phyloP scores from a whole-genome alignment of 805 yeast genomes.

The Ogataea thermomethanolica region DNA sequence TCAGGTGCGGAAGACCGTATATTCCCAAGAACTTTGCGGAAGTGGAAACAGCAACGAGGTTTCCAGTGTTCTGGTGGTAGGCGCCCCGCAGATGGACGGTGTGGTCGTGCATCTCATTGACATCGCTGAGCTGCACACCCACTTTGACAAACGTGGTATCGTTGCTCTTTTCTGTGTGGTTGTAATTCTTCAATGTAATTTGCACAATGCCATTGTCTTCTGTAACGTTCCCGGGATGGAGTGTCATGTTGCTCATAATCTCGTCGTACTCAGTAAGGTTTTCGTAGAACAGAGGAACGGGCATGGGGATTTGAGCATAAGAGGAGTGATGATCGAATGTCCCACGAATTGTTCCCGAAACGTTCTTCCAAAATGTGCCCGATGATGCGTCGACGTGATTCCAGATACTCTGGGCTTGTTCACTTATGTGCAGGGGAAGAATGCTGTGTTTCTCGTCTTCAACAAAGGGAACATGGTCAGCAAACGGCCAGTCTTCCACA shows the following conservation, averaged over 20 bases:
- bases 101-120: constrained; percentile 47
- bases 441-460: constrained; percentile 53
- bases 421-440: constrained; percentile 56
- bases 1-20: constrained; percentile 59
- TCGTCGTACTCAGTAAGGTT: constrained; percentile 23
- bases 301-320: constrained; percentile 26
- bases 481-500: constrained; percentile 57
- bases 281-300: constrained; percentile 29
- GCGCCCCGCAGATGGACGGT: constrained; percentile 53
- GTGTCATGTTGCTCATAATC: constrained; percentile 3
- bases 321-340: constrained; percentile 29
- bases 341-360: constrained; percentile 49
- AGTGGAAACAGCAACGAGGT: constrained; percentile 52
- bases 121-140: constrained; percentile 36
- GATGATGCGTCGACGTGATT: constrained; percentile 16
- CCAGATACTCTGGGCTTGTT: constrained; percentile 54
- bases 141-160: constrained; percentile 36
- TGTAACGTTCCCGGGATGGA: constrained; percentile 27
- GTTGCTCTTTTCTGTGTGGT: constrained; percentile 8
- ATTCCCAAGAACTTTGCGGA: constrained; percentile 64
- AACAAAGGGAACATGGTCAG: constrained; percentile 34
- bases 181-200: constrained; percentile 18
- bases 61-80: constrained; percentile 64
- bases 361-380: constrained; percentile 36
- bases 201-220: constrained; percentile 24